These are phyloP conservation scores for Nelumbo lutea DNA, from an alignment of 164 flowering plant species.

Conservation along the genomic window DNA sequence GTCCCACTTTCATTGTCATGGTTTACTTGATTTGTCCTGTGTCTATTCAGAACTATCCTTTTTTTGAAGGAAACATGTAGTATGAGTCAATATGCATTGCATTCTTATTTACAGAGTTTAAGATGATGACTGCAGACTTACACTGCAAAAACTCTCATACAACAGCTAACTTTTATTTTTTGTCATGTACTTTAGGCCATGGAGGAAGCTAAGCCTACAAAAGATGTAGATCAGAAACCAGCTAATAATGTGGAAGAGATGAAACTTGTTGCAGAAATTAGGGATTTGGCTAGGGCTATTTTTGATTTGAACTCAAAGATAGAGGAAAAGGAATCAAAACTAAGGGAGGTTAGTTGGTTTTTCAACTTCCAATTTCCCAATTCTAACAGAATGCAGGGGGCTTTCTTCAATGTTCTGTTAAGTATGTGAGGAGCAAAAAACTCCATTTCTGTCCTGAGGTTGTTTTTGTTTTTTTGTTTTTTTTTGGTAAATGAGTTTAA, in stretches of 20 bases:
- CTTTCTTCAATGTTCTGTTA: too few relatives aligned
- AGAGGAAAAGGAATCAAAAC: conserved; percentile 44
- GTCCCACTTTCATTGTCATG: neutral
- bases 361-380: conserved; percentile 1
- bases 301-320: conserved; percentile 54
- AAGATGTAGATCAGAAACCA: conserved; percentile 10
- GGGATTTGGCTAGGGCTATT: conserved; percentile 25
- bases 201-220: conserved; percentile 7
- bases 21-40: neutral
- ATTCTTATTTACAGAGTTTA: too few relatives aligned
- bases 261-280: conserved; percentile 20
- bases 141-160: neutral
- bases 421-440: too few relatives aligned
- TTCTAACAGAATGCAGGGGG: neutral
- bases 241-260: conserved; percentile 14
- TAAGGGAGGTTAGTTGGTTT: conserved; percentile 42
- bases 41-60: too few relatives aligned
- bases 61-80: too few relatives aligned
- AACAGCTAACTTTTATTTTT: neutral
- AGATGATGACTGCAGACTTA: neutral
- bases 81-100: too few relatives aligned
- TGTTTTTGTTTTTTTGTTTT: too few relatives aligned
- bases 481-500: too few relatives aligned
- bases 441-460: neutral
- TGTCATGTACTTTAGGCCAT: conserved; percentile 17